These are phyloP conservation scores for Wickerhamomyces xylosicus DNA, from an alignment of 805 yeast genomes.

Conservation along the genomic window DNA sequence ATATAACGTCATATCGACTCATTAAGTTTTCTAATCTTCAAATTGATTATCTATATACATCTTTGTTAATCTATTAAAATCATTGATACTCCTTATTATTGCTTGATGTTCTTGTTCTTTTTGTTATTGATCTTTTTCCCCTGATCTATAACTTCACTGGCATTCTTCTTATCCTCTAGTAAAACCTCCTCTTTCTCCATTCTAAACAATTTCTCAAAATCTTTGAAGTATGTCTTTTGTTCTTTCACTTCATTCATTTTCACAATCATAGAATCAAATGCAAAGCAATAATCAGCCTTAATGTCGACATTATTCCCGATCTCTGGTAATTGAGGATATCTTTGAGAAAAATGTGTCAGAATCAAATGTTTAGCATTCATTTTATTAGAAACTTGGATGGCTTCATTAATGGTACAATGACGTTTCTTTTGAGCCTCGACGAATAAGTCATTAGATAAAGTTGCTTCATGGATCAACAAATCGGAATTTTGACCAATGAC, in stretches of 20 bases:
- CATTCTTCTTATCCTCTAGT: conserved; percentile 16
- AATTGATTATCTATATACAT: no score
- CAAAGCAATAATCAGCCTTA: conserved; percentile 34
- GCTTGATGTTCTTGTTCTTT: no score
- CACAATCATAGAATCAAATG: conserved; percentile 58
- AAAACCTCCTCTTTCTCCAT: conserved; percentile 18
- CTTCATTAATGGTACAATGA: conserved; percentile 87
- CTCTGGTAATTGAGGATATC: conserved; percentile 58
- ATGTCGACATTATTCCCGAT: conserved; percentile 20
- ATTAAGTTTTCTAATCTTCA: no score
- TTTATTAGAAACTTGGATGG: conserved; percentile 52
- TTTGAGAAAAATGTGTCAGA: conserved; percentile 86
- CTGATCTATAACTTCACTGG: no score
- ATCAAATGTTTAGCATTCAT: conserved; percentile 69
- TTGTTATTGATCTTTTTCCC: no score
- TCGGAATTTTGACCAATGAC: conserved; percentile 58
- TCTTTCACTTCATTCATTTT: conserved; percentile 32
- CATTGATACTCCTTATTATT: no score
- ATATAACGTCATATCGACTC: no score
- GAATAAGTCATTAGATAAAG: conserved; percentile 68
- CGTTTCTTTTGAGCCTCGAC: conserved; percentile 74
- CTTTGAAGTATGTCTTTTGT: conserved; percentile 20
- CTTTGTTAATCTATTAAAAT: no score
- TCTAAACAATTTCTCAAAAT: conserved; percentile 21
- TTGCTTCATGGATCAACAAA: conserved; percentile 85